Percentiles rank a stretch among this genome's conserved stretches.
phyloP scores from a whole-genome alignment of 2,329 filamentous ascomycete genomes.

The Delphinella strobiligena region DNA sequence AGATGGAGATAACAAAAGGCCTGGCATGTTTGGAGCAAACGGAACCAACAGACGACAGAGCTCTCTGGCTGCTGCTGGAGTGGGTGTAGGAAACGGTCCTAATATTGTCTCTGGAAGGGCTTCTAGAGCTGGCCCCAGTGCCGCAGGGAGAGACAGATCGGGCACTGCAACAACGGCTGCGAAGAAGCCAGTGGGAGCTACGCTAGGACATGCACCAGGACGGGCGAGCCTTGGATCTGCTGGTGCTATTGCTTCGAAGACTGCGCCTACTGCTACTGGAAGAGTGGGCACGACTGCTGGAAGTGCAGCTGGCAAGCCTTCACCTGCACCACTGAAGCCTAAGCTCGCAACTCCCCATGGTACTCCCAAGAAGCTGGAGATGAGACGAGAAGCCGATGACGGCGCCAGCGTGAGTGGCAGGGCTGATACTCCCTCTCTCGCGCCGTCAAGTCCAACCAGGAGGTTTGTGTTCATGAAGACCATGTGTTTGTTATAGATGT shows the following conservation, averaged over 20 bases:
- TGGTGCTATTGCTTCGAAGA: no score
- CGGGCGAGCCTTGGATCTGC: no score
- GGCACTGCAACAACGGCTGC: background rate
- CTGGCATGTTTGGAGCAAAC: background rate
- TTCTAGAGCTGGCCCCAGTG: no score
- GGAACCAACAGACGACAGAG: background rate
- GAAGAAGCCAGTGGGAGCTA: background rate
- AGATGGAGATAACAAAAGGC: background rate
- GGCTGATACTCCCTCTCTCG: background rate
- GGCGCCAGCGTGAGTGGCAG: background rate
- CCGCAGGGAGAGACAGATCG: no score
- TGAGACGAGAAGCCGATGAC: background rate
- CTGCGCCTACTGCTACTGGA: background rate
- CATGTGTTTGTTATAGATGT: background rate
- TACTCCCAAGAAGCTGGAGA: background rate
- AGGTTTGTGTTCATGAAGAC: constrained; percentile 1
- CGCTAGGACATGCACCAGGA: no score
- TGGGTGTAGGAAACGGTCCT: background rate
- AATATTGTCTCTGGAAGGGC: no score
- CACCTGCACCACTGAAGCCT: background rate
- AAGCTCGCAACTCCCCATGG: background rate
- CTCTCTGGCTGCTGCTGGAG: background rate
- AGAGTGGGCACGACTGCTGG: background rate
- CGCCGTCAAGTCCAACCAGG: background rate
- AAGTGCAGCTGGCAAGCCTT: background rate